A percentile compares a stretch with the other conserved stretches of the same genome.
Conservation (phyloP, 306 rosid genomes). For the Cyclanthera cordifolia region DNA sequence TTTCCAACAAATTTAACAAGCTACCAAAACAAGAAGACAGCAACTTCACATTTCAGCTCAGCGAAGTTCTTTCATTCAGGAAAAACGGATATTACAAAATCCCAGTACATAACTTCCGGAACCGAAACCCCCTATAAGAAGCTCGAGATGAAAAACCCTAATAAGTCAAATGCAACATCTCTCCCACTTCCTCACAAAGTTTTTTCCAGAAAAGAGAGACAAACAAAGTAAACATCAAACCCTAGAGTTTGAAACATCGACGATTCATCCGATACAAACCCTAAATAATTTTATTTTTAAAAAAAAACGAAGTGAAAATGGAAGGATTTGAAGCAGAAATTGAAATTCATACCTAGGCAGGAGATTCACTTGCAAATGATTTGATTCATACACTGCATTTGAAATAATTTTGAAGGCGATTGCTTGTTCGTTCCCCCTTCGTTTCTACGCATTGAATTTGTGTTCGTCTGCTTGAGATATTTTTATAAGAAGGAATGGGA, state of each 20-base stretch:
- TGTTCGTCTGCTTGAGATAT: background rate
- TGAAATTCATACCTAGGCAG: background rate
- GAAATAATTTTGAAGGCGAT: background rate
- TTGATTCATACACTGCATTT: background rate
- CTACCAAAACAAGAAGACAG: slow-evolving; percentile 1
- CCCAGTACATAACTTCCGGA: background rate
- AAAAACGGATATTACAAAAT: background rate
- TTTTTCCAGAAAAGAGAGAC: background rate
- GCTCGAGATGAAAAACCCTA: background rate
- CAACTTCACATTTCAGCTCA: background rate
- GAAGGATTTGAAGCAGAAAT: slow-evolving; percentile 1
- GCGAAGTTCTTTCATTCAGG: background rate
- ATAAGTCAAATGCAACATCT: background rate
- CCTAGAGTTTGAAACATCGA: slow-evolving; percentile 12
- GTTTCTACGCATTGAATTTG: background rate
- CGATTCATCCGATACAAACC: background rate
- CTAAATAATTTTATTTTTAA: background rate
- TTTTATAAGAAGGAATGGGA: slow-evolving; percentile 1
- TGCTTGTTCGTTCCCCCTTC: background rate
- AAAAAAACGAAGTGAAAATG: background rate
- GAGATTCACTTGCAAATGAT: background rate
- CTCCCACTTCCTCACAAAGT: background rate
- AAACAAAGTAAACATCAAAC: background rate
- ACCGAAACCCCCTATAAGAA: background rate
- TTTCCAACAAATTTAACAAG: background rate